These are phyloP conservation scores for Cryphonectria japonica DNA, from an alignment of 2,329 filamentous ascomycete species.

Conservation along the genomic window DNA sequence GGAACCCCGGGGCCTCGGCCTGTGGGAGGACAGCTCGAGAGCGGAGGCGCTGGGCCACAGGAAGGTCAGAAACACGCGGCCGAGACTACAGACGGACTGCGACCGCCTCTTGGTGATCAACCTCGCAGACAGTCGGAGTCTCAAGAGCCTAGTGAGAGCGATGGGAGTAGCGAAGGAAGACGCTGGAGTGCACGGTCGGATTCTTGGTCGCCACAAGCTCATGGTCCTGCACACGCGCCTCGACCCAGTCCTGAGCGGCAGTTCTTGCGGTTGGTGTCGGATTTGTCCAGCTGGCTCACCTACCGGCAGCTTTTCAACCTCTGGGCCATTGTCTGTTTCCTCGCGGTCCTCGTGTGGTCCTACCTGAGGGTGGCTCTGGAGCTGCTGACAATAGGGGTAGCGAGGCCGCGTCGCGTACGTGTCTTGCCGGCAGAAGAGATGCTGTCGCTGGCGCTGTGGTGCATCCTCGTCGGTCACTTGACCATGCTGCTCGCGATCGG, in stretches of 20 bases:
- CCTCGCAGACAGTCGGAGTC: neutral
- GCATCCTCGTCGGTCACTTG: constrained; percentile 18
- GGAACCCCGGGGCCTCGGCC: neutral
- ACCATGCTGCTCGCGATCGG: constrained; percentile 30
- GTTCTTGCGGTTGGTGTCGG: constrained; percentile 4
- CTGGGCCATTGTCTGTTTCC: neutral
- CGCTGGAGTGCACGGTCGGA: neutral
- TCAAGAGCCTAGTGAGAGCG: neutral
- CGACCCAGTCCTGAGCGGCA: neutral
- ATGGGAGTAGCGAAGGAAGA: neutral
- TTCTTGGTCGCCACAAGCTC: neutral
- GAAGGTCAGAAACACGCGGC: neutral
- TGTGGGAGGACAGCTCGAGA: neutral
- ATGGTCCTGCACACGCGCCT: neutral
- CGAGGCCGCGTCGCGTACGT: neutral
- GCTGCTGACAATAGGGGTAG: neutral
- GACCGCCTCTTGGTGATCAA: neutral
- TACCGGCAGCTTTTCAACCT: neutral
- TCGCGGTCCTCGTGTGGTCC: neutral
- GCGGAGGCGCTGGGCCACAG: neutral
- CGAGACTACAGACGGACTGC: neutral
- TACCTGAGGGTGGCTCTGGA: neutral
- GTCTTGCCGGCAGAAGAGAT: constrained; percentile 6
- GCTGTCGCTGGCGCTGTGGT: constrained; percentile 7
- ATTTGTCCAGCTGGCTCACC: neutral